Conservation (phyloP, 2,329 filamentous ascomycete genomes). For the Gremmenia infestans region DNA sequence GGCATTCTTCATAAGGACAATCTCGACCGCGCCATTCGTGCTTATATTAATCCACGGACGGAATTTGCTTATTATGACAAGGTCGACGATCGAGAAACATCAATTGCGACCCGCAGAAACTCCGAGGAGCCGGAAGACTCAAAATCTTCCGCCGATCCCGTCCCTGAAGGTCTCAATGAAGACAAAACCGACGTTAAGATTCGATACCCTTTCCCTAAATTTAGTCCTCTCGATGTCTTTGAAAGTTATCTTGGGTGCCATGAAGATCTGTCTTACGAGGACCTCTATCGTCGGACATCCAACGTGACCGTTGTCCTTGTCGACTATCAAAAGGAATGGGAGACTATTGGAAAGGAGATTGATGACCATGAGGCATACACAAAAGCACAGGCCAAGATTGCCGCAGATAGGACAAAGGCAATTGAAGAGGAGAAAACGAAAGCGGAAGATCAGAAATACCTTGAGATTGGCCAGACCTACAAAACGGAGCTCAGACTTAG, state of each 20-base stretch:
- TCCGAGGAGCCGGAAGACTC: slow-evolving; percentile 10
- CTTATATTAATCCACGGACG: slow-evolving; percentile 15
- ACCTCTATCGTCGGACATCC: slow-evolving; percentile 23
- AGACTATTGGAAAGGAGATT: slow-evolving; percentile 23
- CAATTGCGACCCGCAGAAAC: slow-evolving; percentile 10
- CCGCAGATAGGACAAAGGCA: slow-evolving; percentile 10
- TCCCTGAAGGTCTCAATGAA: slow-evolving; percentile 4
- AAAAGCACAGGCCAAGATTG: slow-evolving; percentile 13
- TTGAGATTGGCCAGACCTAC: slow-evolving; percentile 2
- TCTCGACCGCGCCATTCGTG: slow-evolving; percentile 7
- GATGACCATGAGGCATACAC: slow-evolving; percentile 19
- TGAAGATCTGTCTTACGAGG: slow-evolving; percentile 22
- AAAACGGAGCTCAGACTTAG: slow-evolving; percentile 8
- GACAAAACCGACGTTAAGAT: slow-evolving; percentile 9
- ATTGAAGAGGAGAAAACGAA: slow-evolving; percentile 16
- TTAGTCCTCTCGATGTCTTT: slow-evolving; percentile 20
- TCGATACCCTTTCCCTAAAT: slow-evolving; percentile 21
- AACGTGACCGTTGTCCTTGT: slow-evolving; percentile 16
- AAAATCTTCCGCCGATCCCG: slow-evolving; percentile 3
- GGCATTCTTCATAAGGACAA: slow-evolving; percentile 1
- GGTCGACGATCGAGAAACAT: slow-evolving; percentile 16
- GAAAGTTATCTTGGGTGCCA: slow-evolving; percentile 23
- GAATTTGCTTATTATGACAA: slow-evolving; percentile 24
- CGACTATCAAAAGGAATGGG: slow-evolving; percentile 25
- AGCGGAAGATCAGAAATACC: slow-evolving; percentile 14